Evolutionary conservation across 2,329 filamentous ascomycete species (phyloP), one percentile per base, ranked within the genome.

Genomic region (Penicillium expansum): DNA sequence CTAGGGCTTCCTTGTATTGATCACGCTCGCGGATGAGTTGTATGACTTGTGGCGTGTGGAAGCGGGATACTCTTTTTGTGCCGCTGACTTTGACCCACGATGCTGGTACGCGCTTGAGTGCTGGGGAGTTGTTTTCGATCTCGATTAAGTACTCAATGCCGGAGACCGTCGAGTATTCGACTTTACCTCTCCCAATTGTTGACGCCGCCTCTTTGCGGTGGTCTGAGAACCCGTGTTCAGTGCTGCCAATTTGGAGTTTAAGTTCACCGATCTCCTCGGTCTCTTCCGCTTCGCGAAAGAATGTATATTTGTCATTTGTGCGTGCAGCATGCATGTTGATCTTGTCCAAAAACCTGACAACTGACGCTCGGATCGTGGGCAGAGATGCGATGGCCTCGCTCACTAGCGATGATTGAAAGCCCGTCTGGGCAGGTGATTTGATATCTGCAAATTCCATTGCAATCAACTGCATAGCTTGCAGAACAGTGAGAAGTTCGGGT

Each of bases 71-170:
- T 67, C 91, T 91, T 74, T 97, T 97, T 7, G 94, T 99, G 48
- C 93, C 92, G 56, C 89, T 95, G 67, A 97, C 90, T 75, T 99
- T 97, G 62, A 84, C 82, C 94, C 94, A 99, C 0, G 91, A 95
- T 4, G 94, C 93, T 0, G 94, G 94, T 0, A 99, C 91, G 56
- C 88, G 86, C 71, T 92, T 94, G 58, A 97, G 82, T 52, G 91
- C 85, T 1, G 82, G 74, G 11, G 76, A 78, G 22, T 68, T 82
- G 73, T 96, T 97, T 63, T 90, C 83, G 6, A 99, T 89, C 75
- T 97, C 94, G 67, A 99, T 90, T 20, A 99, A 84, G 70, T 91
- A 99, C 71, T 97, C 94, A 65, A 97, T 96, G 8, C 92, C 92
- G 1, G 91, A 84, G 8, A 94, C 90, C 0, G 91, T 94, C 27